A percentile compares a stretch with the other conserved stretches of the same genome.
Evolutionary conservation across 768 basidiomycete genomes (phyloP).

Genomic region (Guyanaporus albipodus): DNA sequence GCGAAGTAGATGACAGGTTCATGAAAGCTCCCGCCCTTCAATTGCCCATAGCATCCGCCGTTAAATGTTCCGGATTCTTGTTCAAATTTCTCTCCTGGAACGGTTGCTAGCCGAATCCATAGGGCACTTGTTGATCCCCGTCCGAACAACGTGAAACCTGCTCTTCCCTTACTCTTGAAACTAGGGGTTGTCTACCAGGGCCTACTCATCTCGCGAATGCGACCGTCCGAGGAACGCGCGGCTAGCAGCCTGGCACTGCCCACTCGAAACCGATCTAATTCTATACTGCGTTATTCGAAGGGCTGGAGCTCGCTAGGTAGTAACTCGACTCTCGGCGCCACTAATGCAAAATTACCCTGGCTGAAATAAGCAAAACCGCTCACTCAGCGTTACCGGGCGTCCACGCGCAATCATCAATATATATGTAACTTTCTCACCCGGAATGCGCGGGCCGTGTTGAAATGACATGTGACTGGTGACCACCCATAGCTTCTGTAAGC

Average conservation of each 20-base stretch:
- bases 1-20: slow-evolving; percentile 1
- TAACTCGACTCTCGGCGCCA: neutral
- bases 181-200: neutral
- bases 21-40: neutral
- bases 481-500: neutral
- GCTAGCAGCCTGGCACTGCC: slow-evolving; percentile 3
- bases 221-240: neutral
- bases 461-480: neutral
- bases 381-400: neutral
- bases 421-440: slow-evolving; percentile 1
- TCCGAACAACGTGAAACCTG: slow-evolving; percentile 3
- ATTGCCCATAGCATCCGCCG: neutral
- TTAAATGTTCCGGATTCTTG: neutral
- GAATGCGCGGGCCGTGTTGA: slow-evolving; percentile 6
- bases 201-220: slow-evolving; percentile 2
- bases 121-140: slow-evolving; percentile 3
- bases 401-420: neutral
- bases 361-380: neutral
- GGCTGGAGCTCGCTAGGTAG: neutral
- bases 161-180: slow-evolving; percentile 3
- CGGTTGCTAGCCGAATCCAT: neutral
- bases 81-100: neutral
- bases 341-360: neutral
- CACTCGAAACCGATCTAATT: neutral
- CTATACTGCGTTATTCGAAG: neutral